Conservation (phyloP, 106 monocot genomes). For the Dactylorhiza incarnata region DNA sequence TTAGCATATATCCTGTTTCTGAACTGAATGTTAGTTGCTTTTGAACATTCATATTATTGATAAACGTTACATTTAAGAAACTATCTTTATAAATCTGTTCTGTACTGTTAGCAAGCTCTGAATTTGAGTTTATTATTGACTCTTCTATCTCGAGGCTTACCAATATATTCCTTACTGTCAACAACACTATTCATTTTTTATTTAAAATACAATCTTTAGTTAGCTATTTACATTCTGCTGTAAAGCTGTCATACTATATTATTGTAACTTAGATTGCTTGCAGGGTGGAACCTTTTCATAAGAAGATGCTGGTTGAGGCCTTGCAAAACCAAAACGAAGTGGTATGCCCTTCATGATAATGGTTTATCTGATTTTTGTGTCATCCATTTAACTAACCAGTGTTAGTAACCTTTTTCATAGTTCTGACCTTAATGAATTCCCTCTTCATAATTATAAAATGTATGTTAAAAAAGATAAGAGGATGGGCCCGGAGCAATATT, state of each 20-base stretch:
- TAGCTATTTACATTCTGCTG: background rate
- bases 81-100: no score
- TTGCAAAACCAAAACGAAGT: conserved; percentile 98
- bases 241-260: background rate
- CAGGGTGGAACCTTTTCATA: conserved; percentile 97
- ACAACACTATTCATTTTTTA: background rate
- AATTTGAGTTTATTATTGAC: no score
- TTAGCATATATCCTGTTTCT: no score
- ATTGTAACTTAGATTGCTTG: conserved; percentile 11
- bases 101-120: no score
- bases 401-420: background rate
- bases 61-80: no score
- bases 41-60: no score
- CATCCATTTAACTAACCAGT: background rate
- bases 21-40: no score
- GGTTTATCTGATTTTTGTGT: background rate
- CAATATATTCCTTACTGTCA: background rate
- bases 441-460: background rate
- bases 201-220: background rate
- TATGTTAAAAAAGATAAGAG: no score
- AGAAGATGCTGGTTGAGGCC: conserved; percentile 96
- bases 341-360: conserved; percentile 32
- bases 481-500: no score
- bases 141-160: no score
- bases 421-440: background rate